A percentile compares a stretch with the other conserved stretches of the same genome.
These are phyloP conservation scores for Shiraia bambusicola DNA, from an alignment of 2,329 filamentous ascomycete genomes.

Conservation along the genomic window DNA sequence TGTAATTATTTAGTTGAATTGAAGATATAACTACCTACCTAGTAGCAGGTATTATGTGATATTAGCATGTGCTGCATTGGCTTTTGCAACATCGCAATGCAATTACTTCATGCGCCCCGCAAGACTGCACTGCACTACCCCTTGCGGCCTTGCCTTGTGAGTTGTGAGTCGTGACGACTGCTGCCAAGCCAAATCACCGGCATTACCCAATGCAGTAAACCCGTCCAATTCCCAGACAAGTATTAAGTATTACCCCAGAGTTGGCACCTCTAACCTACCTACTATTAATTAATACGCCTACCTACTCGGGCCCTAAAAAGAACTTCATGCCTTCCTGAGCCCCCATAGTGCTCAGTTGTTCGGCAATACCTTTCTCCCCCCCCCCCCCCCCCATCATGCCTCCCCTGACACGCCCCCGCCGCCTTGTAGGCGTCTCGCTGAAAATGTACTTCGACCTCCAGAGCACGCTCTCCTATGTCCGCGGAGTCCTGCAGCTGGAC, in stretches of 20 bases:
- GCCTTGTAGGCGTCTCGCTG: conserved; percentile 70
- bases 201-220: not conserved
- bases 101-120: too few relatives aligned
- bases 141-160: too few relatives aligned
- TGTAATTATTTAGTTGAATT: too few relatives aligned
- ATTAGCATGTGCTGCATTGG: too few relatives aligned
- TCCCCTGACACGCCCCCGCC: conserved; percentile 50
- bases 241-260: too few relatives aligned
- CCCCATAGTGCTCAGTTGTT: too few relatives aligned
- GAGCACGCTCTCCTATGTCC: conserved; percentile 57
- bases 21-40: too few relatives aligned
- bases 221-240: not conserved
- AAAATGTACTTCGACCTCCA: conserved; percentile 79
- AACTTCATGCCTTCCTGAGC: not conserved
- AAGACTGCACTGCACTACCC: not conserved
- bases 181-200: too few relatives aligned
- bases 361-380: too few relatives aligned
- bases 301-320: not conserved
- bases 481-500: conserved; percentile 47
- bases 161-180: not conserved
- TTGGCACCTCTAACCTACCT: too few relatives aligned
- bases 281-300: not conserved
- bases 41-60: too few relatives aligned
- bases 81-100: too few relatives aligned
- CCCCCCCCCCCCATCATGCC: conserved; percentile 24